Evolutionary conservation across 768 basidiomycete genomes (phyloP).

Genomic region (Phlebiopsis gigantea): DNA sequence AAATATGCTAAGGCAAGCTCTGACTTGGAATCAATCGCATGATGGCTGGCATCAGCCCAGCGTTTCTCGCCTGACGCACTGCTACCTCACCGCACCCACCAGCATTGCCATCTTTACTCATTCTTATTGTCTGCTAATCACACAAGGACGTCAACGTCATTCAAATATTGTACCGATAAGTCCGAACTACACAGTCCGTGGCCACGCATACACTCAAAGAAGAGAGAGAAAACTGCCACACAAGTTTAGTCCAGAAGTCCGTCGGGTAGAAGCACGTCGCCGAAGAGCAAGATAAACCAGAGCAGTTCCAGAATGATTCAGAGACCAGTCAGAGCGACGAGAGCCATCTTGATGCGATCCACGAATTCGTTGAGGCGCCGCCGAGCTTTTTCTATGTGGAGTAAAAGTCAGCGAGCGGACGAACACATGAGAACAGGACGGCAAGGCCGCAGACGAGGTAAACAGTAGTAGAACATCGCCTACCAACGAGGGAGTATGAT

Average conservation of each 20-base stretch:
- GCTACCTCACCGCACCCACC: background rate
- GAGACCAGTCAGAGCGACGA: constrained; percentile 27
- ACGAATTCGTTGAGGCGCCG: constrained; percentile 28
- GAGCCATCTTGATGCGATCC: constrained; percentile 28
- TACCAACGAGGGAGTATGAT: constrained; percentile 22
- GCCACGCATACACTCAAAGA: background rate
- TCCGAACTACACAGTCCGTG: background rate
- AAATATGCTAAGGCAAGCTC: constrained; percentile 9
- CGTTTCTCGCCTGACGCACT: constrained; percentile 2
- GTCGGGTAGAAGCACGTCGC: background rate
- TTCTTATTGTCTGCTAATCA: constrained; percentile 7
- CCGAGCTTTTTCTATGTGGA: constrained; percentile 26
- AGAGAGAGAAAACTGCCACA: background rate
- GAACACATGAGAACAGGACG: background rate
- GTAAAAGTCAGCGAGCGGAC: background rate
- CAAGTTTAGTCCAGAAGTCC: background rate
- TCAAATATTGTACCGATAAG: background rate
- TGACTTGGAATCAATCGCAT: constrained; percentile 8
- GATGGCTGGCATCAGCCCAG: constrained; percentile 10
- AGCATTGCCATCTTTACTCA: background rate
- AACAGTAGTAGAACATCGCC: constrained; percentile 13
- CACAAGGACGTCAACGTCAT: background rate
- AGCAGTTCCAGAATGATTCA: background rate
- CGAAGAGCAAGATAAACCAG: background rate
- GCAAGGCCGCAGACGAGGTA: background rate